Evolutionary conservation across 106 monocot genomes (phyloP).

Genomic region (Ottelia alismoides): DNA sequence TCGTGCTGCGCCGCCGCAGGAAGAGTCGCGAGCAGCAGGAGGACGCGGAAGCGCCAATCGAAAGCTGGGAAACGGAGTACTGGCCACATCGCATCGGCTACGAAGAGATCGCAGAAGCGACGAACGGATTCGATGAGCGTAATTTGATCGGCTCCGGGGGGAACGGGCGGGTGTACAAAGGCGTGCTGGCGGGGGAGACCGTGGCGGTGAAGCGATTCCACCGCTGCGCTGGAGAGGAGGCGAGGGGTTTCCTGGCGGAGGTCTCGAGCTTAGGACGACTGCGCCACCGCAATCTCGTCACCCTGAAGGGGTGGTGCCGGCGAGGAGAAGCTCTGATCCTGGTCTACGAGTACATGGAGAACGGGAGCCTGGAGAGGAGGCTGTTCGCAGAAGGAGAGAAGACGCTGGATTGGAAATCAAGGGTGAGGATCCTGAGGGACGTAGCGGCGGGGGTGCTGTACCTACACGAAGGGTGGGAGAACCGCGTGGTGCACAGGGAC

Average conservation of each 20-base stretch:
- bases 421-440: constrained; percentile 3
- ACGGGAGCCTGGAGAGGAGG: constrained; percentile 1
- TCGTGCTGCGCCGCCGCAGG: too few relatives aligned
- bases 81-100: constrained; percentile 16
- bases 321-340: constrained; percentile 2
- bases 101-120: constrained; percentile 13
- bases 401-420: not conserved
- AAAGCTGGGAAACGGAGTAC: too few relatives aligned
- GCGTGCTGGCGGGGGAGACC: constrained; percentile 1
- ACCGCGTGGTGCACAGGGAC: constrained; percentile 14
- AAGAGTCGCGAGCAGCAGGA: too few relatives aligned
- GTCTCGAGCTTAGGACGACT: constrained; percentile 1
- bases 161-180: constrained; percentile 29
- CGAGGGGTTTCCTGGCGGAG: constrained; percentile 3
- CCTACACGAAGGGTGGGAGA: constrained; percentile 8
- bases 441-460: constrained; percentile 5
- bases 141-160: constrained; percentile 30
- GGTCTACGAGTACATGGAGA: too few relatives aligned
- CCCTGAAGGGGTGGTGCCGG: constrained; percentile 4
- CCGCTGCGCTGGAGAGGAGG: not conserved
- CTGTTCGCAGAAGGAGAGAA: not conserved
- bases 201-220: constrained; percentile 2
- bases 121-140: constrained; percentile 15
- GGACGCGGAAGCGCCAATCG: too few relatives aligned
- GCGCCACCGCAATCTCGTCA: constrained; percentile 1